Base-by-base conservation (phyloP, 208 protist species). In the Trypanosoma platydactyli region DNA sequence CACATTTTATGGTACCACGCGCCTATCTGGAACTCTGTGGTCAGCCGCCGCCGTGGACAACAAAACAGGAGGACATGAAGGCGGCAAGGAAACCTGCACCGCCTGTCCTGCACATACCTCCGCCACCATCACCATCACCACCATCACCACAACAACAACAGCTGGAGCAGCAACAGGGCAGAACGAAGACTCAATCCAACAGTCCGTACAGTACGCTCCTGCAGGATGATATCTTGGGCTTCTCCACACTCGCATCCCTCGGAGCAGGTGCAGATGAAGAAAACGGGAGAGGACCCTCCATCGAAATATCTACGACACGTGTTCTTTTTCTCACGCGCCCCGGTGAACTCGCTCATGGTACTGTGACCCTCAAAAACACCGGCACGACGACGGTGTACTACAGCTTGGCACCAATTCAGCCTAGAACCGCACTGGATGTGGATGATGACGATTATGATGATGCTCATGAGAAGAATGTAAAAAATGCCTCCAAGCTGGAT, bases 381-480 rank as follows among this genome's bases (percentile, higher is more conserved):
- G 77, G 84, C 27, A 76, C 76, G n/a, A 79, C 82, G 27, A 90
- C 89, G 13, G 76, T 91, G 46, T 95, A 92, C 72, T 95, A 87
- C 71, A 95, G 75, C 70, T 93, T 79, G 89, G 68, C 66, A 29
- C 63, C 68, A 25, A 73, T 70, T 56, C 57, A 69, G 27, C 71
- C 71, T 29, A 22, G 22, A 24, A 64, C 54, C 29, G 59, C 55
- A 4, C 51, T 76, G 20, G 60, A 70, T 24, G 44, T 6, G 48
- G 25, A 52, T 7, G 53, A 51, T 52, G 46, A 58, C 20, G 15
- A 44, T 58, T 25, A 35, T 55, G 25, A n/a, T 55, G 51, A 38
- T n/a, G 57, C 15, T 33, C 22, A 11, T 40, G 41, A 12, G 30
- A 51, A 55, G 35, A 59, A 20, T 40, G 41, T 3, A 29, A 51